Conservation (phyloP, 2,329 filamentous ascomycete species). For the Monilinia polystroma region DNA sequence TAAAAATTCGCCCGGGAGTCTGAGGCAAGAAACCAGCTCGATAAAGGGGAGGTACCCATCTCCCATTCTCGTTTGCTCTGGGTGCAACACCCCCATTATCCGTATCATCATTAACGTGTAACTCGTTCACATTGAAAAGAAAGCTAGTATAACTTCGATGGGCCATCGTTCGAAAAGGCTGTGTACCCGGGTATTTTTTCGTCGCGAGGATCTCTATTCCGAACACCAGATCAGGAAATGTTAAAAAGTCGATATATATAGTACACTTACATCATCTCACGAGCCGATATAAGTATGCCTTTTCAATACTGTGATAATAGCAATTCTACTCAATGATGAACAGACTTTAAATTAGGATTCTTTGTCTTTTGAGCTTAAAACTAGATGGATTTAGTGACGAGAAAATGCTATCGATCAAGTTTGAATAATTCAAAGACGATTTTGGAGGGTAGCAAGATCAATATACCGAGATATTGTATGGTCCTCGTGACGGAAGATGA, state of each 20-base stretch:
- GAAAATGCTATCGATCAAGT: neutral
- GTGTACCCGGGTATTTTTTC: conserved; percentile 1
- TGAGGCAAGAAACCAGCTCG: conserved; percentile 28
- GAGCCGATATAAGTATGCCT: neutral
- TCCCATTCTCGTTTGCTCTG: conserved; percentile 25
- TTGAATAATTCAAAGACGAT: conserved; percentile 6
- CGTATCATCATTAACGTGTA: conserved; percentile 41
- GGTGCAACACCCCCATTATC: conserved; percentile 24
- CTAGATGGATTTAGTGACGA: neutral
- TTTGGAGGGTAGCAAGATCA: conserved; percentile 23
- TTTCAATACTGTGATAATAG: neutral
- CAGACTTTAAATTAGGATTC: neutral
- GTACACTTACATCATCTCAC: conserved; percentile 7
- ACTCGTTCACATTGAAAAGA: conserved; percentile 44
- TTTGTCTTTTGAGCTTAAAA: neutral
- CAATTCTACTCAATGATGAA: neutral
- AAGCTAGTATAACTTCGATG: conserved; percentile 36
- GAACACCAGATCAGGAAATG: neutral
- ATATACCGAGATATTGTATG: conserved; percentile 12
- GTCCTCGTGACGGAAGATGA: conserved; percentile 29
- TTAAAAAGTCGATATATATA: neutral
- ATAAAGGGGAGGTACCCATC: conserved; percentile 32
- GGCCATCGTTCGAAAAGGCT: conserved; percentile 7
- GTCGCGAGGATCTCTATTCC: conserved; percentile 1
- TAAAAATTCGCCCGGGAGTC: conserved; percentile 29